phyloP scores from a whole-genome alignment of 257 asterid genomes.

The Solanum sitiens region DNA sequence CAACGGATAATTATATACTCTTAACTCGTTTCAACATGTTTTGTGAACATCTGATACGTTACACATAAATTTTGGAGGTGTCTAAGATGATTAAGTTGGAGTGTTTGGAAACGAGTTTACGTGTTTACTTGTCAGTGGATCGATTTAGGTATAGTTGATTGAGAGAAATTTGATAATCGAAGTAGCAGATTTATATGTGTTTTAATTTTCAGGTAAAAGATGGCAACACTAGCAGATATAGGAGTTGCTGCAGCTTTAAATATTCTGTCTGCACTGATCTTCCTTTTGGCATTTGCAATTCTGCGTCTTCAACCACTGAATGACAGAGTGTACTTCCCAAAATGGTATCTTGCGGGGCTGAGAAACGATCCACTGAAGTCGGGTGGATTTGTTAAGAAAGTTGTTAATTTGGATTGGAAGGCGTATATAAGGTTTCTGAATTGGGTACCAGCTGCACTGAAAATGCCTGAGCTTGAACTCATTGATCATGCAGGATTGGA shows the following conservation, averaged over 20 bases:
- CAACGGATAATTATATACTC: not conserved
- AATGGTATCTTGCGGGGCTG: constrained; percentile 91
- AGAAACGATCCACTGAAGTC: constrained; percentile 57
- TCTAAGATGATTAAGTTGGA: not conserved
- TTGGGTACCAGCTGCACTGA: constrained; percentile 94
- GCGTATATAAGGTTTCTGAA: constrained; percentile 70
- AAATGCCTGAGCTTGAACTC: constrained; percentile 92
- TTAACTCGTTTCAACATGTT: not conserved
- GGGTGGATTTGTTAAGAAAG: constrained; percentile 42
- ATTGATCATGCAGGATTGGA: constrained; percentile 95
- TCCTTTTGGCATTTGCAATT: constrained; percentile 67
- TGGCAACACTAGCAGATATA: constrained; percentile 84
- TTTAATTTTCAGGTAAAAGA: constrained; percentile 16
- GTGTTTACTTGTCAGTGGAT: too few relatives aligned
- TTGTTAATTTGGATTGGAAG: constrained; percentile 87
- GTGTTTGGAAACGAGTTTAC: not conserved
- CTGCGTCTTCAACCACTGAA: constrained; percentile 87
- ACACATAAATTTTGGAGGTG: not conserved
- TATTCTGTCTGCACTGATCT: constrained; percentile 53
- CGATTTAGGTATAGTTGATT: too few relatives aligned
- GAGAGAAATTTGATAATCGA: not conserved
- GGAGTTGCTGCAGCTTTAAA: constrained; percentile 88
- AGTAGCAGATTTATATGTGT: not conserved
- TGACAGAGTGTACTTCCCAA: constrained; percentile 91
- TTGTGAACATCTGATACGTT: too few relatives aligned